These are phyloP conservation scores for Carex arenaria DNA, from an alignment of 202 grass and related monocot species.

Conservation along the genomic window DNA sequence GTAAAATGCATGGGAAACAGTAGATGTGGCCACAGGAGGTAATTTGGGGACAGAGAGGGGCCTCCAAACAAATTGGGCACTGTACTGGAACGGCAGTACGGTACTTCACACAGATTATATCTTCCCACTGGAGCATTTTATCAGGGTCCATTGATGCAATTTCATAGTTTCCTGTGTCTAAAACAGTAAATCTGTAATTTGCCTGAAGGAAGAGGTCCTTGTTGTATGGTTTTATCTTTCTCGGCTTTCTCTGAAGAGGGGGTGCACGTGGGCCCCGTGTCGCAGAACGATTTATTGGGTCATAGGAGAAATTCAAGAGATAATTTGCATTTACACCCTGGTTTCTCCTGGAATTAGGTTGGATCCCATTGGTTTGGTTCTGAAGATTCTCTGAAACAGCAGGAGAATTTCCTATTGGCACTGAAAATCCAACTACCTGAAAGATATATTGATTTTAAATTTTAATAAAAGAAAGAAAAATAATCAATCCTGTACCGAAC, in stretches of 20 bases:
- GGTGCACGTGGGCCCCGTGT: conserved; percentile 44
- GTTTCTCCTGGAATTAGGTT: conserved; percentile 58
- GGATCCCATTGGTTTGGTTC: conserved; percentile 39
- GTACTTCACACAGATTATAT: conserved; percentile 79
- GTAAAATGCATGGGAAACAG: conserved; percentile 93
- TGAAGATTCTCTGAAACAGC: conserved; percentile 39
- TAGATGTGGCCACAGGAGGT: conserved; percentile 98
- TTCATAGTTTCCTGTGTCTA: conserved; percentile 64
- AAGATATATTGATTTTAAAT: conserved; percentile 28
- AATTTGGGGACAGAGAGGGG: conserved; percentile 81
- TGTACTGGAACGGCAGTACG: conserved; percentile 49
- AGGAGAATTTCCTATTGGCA: conserved; percentile 4
- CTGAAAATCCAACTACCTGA: conserved; percentile 72
- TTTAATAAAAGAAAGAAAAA: conserved; percentile 26
- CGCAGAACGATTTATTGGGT: conserved; percentile 76
- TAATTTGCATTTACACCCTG: conserved; percentile 80
- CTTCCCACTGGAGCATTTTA: conserved; percentile 97
- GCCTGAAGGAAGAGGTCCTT: conserved; percentile 96
- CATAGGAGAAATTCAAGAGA: conserved; percentile 91
- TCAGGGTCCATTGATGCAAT: conserved; percentile 80
- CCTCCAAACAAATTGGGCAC: conserved; percentile 94
- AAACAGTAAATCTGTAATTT: conserved; percentile 94
- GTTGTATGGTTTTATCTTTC: conserved; percentile 91
- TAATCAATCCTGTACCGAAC: not conserved
- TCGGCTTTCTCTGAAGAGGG: conserved; percentile 59